Percentiles rank a stretch among this genome's conserved stretches.
Evolutionary conservation across 208 protist genomes (phyloP).

Genomic region (Leishmania braziliensis): DNA sequence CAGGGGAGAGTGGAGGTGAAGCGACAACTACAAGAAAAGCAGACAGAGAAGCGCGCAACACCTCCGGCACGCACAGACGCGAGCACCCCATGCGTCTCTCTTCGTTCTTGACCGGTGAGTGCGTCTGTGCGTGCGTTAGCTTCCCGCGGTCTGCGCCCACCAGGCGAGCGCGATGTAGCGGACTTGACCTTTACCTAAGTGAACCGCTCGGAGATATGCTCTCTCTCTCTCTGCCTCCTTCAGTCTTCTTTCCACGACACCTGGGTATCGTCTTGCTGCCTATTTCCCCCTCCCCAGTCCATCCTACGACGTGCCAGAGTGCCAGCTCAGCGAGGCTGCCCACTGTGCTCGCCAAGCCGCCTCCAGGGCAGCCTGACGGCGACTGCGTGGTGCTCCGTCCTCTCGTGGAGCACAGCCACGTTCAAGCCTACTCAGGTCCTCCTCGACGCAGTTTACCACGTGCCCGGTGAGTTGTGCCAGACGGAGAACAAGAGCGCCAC

Average conservation of each 20-base stretch:
- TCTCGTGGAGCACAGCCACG: conserved; percentile 1
- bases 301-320: conserved; percentile 3
- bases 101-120: background rate
- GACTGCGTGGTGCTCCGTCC: conserved; percentile 20
- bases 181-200: background rate
- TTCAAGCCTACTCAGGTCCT: conserved; percentile 18
- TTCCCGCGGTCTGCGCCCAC: background rate
- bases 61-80: background rate
- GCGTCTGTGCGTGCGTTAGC: background rate
- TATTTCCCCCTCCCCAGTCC: background rate
- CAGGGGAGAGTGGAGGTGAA: background rate
- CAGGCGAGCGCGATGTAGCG: background rate
- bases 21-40: background rate
- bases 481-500: conserved; percentile 7
- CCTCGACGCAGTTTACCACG: conserved; percentile 23
- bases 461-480: conserved; percentile 18
- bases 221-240: background rate
- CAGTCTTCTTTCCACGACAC: background rate
- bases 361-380: conserved; percentile 27
- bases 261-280: background rate
- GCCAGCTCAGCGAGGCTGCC: conserved; percentile 22
- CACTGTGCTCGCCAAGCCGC: conserved; percentile 30
- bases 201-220: background rate
- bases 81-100: background rate
- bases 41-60: background rate